Base-by-base conservation (phyloP, 2,329 filamentous ascomycete genomes). In the Cryphonectria japonica region DNA sequence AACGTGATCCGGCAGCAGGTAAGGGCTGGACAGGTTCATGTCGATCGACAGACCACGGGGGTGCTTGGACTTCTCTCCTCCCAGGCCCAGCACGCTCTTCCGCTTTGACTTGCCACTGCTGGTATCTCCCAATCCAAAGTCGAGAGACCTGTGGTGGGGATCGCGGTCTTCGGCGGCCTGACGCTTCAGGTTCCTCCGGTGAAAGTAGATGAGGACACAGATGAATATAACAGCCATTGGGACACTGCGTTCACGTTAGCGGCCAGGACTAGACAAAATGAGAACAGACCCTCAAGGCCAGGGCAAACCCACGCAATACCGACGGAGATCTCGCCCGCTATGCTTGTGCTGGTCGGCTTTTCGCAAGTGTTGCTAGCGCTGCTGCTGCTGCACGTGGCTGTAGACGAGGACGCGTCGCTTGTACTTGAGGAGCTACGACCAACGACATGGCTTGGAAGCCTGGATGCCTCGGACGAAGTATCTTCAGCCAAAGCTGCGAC, bases 131-230 rank as follows among this genome's bases (percentile, higher is more conserved):
- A 83, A 80, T 50, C 96, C 96, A 78, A 98, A 99, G 80, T 99
- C 96, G 78, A 98, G 87, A 0, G 94, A 96, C 78, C 92, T 95
- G 81, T 97, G 93, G 75, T 93, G 93, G 80, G 98, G 95, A 73
- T 92, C 89, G 26, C 87, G 86, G 82, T 99, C 96, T 82, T 99
- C 96, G 71, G 86, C 83, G 69, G 85, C 85, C 74, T 94, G 85
- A 77, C 89, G 94, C 79, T 87, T 89, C 54, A 93, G 82, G 77
- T 94, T 92, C 79, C 93, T 88, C 67, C 93, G 89, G 79, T 98
- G 95, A 50, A 99, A 86, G 78, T 90, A 91, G 74, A 95, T 78
- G 54, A 98, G 83, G 1, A 94, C 87, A 64, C 89, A 78, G 0
- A 92, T 79, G 29, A 72, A 72, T 37, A 26, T 69, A 6, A 72